Evolutionary conservation across 2,329 filamentous ascomycete species (phyloP).

Genomic region (Fusarium dimerum): DNA sequence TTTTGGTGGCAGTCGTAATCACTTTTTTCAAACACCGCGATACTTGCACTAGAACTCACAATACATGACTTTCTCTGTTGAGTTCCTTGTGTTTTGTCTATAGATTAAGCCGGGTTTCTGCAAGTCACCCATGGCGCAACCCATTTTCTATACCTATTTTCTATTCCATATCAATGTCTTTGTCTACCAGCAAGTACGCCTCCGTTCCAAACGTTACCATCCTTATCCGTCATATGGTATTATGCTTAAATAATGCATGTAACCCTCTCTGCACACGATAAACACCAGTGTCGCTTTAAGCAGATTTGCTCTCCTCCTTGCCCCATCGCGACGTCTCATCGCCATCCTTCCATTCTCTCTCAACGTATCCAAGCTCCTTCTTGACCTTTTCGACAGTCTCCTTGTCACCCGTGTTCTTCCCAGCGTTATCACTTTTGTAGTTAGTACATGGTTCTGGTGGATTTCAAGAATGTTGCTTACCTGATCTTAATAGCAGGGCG

Average conservation of each 20-base stretch:
- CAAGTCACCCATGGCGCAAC: neutral
- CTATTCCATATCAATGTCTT: neutral
- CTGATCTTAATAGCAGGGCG: constrained; percentile 87
- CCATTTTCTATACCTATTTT: neutral
- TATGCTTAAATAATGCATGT: neutral
- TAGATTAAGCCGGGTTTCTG: neutral
- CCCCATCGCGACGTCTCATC: constrained; percentile 87
- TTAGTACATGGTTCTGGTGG: constrained; percentile 11
- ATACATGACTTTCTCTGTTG: too few relatives aligned
- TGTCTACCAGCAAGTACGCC: neutral
- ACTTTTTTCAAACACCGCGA: too few relatives aligned
- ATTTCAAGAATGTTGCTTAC: constrained; percentile 25
- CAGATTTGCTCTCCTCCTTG: constrained; percentile 33
- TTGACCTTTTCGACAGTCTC: constrained; percentile 81
- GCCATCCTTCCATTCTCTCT: constrained; percentile 79
- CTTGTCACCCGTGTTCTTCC: constrained; percentile 92
- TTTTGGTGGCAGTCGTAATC: too few relatives aligned
- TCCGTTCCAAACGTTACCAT: neutral
- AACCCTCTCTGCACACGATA: neutral
- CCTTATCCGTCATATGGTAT: neutral
- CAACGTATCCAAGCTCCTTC: constrained; percentile 79
- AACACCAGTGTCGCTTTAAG: neutral
- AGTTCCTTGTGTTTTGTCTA: too few relatives aligned
- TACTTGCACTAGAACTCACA: too few relatives aligned
- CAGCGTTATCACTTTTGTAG: constrained; percentile 66